phyloP scores from a whole-genome alignment of 805 yeast species.

The Maudiozyma serrabonitensis region DNA sequence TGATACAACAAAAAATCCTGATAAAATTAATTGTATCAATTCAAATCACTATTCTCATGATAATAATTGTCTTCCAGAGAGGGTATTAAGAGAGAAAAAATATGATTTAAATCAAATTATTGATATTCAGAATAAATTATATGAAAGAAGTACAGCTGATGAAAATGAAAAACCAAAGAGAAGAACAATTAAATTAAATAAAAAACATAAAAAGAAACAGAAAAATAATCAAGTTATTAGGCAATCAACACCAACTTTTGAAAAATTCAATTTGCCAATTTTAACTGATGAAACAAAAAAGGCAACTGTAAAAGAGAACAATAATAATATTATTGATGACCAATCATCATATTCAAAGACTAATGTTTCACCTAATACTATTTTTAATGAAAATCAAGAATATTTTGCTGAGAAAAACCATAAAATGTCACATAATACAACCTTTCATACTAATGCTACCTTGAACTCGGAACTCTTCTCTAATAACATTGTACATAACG shows the following conservation, averaged over 20 bases:
- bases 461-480: no score
- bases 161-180: slow-evolving; percentile 22
- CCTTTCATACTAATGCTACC: no score
- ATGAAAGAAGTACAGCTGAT: slow-evolving; percentile 22
- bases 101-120: slow-evolving; percentile 24
- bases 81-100: slow-evolving; percentile 15
- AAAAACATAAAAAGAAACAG: not conserved
- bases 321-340: no score
- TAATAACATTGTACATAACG: not conserved
- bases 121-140: slow-evolving; percentile 24
- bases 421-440: no score
- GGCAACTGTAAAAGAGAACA: no score
- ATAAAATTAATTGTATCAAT: not conserved
- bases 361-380: no score
- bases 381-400: no score
- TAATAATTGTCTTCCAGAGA: slow-evolving; percentile 18
- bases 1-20: not conserved
- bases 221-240: not conserved
- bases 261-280: slow-evolving; percentile 1
- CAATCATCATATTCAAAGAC: no score
- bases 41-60: slow-evolving; percentile 1
- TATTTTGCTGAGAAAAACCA: no score
- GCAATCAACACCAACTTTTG: slow-evolving; percentile 1
- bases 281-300: not conserved
- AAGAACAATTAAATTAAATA: slow-evolving; percentile 21